Evolutionary conservation across 108 stramenopile species (phyloP).

Genomic region (Seminavis robusta): DNA sequence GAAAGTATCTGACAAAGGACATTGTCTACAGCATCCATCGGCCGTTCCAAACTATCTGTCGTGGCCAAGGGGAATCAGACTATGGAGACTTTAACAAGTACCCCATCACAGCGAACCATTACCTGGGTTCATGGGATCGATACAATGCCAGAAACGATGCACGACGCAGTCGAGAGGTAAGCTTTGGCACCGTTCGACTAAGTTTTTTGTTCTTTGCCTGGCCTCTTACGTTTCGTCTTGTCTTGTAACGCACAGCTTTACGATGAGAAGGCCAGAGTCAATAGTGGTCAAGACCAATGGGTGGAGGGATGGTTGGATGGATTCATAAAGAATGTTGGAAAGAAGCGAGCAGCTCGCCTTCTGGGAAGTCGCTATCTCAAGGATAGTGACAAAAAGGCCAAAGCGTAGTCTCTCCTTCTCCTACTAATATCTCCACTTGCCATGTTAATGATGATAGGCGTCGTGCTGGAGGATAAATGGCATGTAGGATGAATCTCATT

Average conservation of each 20-base stretch:
- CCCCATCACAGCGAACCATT: constrained; percentile 32
- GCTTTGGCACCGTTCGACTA: neutral
- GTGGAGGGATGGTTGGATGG: constrained; percentile 17
- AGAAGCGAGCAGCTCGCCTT: constrained; percentile 16
- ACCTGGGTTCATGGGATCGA: constrained; percentile 36
- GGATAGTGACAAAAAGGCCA: neutral
- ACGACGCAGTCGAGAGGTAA: constrained; percentile 21
- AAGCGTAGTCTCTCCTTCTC: too few relatives aligned
- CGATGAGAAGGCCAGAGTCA: constrained; percentile 22
- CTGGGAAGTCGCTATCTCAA: constrained; percentile 4
- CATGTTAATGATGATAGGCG: too few relatives aligned
- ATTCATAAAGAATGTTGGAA: constrained; percentile 9
- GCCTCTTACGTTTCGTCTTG: neutral
- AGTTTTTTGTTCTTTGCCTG: neutral
- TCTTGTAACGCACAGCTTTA: constrained; percentile 4
- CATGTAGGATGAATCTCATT: too few relatives aligned
- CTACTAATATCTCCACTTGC: too few relatives aligned
- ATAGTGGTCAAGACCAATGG: constrained; percentile 15
- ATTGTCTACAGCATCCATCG: constrained; percentile 21
- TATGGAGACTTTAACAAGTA: constrained; percentile 3
- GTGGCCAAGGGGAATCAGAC: neutral
- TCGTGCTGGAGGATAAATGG: too few relatives aligned
- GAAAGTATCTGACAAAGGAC: constrained; percentile 5
- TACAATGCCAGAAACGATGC: constrained; percentile 24
- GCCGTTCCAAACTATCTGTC: constrained; percentile 6